Conservation (phyloP, 345 rosid species). For the Pseudoturritis turrita region DNA sequence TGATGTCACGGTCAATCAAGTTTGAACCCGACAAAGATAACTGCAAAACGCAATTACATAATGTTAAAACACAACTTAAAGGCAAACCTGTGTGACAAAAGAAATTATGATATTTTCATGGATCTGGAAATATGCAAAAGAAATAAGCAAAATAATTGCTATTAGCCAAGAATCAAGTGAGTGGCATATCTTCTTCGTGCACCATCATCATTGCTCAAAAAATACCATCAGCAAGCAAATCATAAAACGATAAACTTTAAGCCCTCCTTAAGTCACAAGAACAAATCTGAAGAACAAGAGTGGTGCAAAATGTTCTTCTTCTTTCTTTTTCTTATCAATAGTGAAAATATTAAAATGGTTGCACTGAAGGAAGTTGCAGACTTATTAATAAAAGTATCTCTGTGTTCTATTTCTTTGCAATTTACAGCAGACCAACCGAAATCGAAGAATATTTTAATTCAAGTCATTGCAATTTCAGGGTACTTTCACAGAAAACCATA, state of each 20-base stretch:
- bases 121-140: background rate
- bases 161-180: background rate
- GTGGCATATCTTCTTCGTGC: background rate
- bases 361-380: background rate
- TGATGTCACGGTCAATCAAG: slow-evolving; percentile 62
- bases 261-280: background rate
- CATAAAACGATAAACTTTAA: background rate
- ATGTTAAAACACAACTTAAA: slow-evolving; percentile 1
- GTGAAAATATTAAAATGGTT: background rate
- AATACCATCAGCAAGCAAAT: background rate
- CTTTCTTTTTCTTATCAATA: background rate
- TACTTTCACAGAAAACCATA: slow-evolving; percentile 4
- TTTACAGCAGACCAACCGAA: background rate
- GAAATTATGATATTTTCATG: background rate
- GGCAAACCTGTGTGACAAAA: background rate
- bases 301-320: background rate
- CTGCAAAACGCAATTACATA: slow-evolving; percentile 38
- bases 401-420: background rate
- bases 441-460: background rate
- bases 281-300: background rate
- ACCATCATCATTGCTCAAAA: background rate
- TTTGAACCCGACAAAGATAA: slow-evolving; percentile 66
- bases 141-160: background rate
- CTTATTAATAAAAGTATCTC: too few relatives aligned
- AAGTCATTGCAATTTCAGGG: background rate